Evolutionary conservation across 768 basidiomycete genomes (phyloP), one percentile per base, ranked within the genome.

Genomic region (Tylopilus felleus): DNA sequence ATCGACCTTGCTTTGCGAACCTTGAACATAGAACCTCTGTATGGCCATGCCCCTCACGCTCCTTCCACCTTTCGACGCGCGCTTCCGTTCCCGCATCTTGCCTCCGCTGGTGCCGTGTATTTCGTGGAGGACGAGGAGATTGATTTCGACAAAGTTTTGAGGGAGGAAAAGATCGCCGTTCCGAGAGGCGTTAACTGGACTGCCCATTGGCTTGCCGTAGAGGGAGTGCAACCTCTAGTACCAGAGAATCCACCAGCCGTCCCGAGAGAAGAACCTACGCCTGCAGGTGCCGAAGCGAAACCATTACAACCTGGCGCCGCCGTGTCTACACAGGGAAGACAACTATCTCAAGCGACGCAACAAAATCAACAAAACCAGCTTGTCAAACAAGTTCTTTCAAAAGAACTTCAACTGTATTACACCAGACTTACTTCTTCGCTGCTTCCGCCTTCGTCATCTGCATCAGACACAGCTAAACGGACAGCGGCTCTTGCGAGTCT

Each of bases 201-300:
- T 0, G 95, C 97, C 2, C 97, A 99, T 67, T 99, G 97, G 97
- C 79, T 99, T 29, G 95, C 95, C 1, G 93, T 99, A 36, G 97
- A 99, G 63, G 97, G 97, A 23, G 90, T 99, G 13, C 97, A 98
- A 65, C 95, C 96, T 0, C 80, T 93, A n/a, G 90, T 96, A 47
- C 91, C 92, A 13, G 93, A 97, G 67, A 98, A 98, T 68, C 94
- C 94, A 0, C 88, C 91, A n/a, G 85, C 86, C 2, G 76, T 89
- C 41, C 85, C 86, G 0, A 75, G 80, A 60, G 84, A 86, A 51
- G 74, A 71, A 69, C 77, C 60, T 28, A 58, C 51, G 19, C 59
- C 60, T 23, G 60, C 58, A 49, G 59, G 55, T 41, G 67, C 22
- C 56, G 75, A 62, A 28, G 58, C 58, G 19, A 71, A 68, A 49